phyloP scores from a whole-genome alignment of 2,329 filamentous ascomycete genomes.

The Cercospora zeae-maydis region DNA sequence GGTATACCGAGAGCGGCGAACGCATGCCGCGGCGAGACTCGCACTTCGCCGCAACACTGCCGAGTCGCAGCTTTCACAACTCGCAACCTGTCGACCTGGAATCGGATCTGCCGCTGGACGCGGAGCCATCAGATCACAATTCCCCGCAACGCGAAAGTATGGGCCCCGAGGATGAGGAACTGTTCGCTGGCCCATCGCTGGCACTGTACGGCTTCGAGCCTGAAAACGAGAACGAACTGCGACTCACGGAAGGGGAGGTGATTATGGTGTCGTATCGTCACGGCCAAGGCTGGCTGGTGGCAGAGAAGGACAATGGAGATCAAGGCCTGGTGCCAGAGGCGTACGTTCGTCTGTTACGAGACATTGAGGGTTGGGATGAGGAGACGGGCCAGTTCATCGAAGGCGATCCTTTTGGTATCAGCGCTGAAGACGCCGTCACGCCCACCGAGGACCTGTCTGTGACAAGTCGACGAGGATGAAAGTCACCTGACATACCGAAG shows the following conservation, averaged over 20 bases:
- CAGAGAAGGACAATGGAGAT: conserved; percentile 90
- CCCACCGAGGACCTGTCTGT: background rate
- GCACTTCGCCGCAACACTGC: conserved; percentile 46
- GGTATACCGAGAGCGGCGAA: conserved; percentile 28
- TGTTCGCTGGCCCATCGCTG: conserved; percentile 95
- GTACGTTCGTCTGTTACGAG: conserved; percentile 85
- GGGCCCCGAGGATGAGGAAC: conserved; percentile 74
- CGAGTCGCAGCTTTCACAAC: conserved; percentile 27
- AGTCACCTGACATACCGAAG: background rate
- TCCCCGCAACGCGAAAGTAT: conserved; percentile 31
- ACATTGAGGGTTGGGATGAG: conserved; percentile 86
- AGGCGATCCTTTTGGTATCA: conserved; percentile 28
- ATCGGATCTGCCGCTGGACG: conserved; percentile 32
- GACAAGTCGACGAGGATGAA: background rate
- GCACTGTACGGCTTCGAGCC: conserved; percentile 92
- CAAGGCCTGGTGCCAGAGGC: conserved; percentile 94
- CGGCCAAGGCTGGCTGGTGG: conserved; percentile 95
- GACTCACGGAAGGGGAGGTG: conserved; percentile 87
- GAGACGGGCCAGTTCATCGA: conserved; percentile 70
- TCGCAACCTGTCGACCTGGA: conserved; percentile 24
- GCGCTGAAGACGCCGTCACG: conserved; percentile 1
- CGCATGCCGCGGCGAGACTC: conserved; percentile 44
- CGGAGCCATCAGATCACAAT: conserved; percentile 25
- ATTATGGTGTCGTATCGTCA: conserved; percentile 96
- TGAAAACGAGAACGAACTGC: conserved; percentile 95